phyloP scores from a whole-genome alignment of 345 rosid genomes.

The Eucalyptus microcorys region DNA sequence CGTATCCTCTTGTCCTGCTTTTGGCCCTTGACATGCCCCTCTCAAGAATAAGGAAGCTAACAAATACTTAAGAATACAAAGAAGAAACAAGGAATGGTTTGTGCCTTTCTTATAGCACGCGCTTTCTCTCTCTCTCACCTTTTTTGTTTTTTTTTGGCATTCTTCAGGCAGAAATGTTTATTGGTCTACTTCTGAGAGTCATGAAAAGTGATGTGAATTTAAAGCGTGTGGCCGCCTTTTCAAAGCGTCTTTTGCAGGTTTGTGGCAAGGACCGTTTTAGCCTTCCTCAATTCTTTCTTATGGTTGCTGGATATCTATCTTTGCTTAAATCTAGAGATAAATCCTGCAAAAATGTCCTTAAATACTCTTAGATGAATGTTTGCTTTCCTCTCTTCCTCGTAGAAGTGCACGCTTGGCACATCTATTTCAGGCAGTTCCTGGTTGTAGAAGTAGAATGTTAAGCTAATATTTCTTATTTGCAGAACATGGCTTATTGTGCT shows the following conservation, averaged over 20 bases:
- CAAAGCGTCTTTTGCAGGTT: constrained; percentile 93
- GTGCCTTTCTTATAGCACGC: not conserved
- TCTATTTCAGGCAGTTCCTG: not conserved
- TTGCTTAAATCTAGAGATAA: not conserved
- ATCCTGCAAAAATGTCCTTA: not conserved
- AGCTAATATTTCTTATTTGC: not conserved
- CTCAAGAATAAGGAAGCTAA: not conserved
- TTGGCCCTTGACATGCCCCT: not conserved
- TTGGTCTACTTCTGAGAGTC: constrained; percentile 84
- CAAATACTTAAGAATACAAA: not conserved
- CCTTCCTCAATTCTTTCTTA: not conserved
- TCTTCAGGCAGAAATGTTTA: constrained; percentile 82
- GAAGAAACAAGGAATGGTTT: not conserved
- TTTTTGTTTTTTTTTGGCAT: not conserved
- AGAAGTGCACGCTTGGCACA: not conserved
- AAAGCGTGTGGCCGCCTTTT: constrained; percentile 80
- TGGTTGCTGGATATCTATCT: not conserved
- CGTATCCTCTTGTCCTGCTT: not conserved
- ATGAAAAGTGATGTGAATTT: constrained; percentile 86
- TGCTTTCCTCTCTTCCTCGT: not conserved
- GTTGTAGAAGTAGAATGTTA: not conserved
- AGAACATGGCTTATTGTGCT: not conserved
- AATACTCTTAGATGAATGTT: not conserved
- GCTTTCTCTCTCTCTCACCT: not conserved
- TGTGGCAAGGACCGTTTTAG: not conserved